Conservation (phyloP, 306 rosid genomes). For the Cicer bijugum region DNA sequence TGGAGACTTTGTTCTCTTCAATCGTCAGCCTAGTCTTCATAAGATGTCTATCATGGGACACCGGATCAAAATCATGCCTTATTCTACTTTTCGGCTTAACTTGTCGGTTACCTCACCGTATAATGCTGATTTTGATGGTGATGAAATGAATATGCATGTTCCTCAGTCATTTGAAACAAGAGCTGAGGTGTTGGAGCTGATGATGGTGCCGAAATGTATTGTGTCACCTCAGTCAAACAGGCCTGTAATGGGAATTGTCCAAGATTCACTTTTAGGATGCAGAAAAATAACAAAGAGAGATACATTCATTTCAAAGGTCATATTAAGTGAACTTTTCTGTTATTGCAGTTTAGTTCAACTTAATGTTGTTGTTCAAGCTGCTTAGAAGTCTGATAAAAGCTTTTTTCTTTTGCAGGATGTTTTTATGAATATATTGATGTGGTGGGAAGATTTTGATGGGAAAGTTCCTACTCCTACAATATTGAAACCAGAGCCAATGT, state of each 20-base stretch:
- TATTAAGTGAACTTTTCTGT: conserved; percentile 27
- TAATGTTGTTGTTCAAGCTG: conserved; percentile 29
- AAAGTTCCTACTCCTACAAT: conserved; percentile 93
- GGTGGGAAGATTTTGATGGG: conserved; percentile 99
- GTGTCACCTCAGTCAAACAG: conserved; percentile 97
- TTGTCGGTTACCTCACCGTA: conserved; percentile 94
- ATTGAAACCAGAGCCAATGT: conserved; percentile 93
- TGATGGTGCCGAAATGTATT: conserved; percentile 99
- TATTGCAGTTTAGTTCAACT: conserved; percentile 1
- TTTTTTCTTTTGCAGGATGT: conserved; percentile 72
- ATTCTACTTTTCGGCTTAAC: conserved; percentile 92
- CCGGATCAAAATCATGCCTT: conserved; percentile 98
- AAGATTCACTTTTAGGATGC: conserved; percentile 91
- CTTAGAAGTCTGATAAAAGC: conserved; percentile 40
- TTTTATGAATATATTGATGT: conserved; percentile 98
- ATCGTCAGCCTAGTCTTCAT: conserved; percentile 99
- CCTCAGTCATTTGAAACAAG: conserved; percentile 99
- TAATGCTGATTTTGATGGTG: conserved; percentile 99
- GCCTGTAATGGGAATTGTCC: conserved; percentile 99
- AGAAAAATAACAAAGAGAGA: conserved; percentile 97
- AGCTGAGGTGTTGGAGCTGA: conserved; percentile 98
- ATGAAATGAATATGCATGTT: conserved; percentile 99
- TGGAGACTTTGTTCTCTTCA: conserved; percentile 95
- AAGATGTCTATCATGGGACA: conserved; percentile 99
- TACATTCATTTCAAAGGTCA: conserved; percentile 89